These are phyloP conservation scores for Pseudocercospora pini-densiflorae DNA, from an alignment of 2,329 filamentous ascomycete genomes.

Conservation along the genomic window DNA sequence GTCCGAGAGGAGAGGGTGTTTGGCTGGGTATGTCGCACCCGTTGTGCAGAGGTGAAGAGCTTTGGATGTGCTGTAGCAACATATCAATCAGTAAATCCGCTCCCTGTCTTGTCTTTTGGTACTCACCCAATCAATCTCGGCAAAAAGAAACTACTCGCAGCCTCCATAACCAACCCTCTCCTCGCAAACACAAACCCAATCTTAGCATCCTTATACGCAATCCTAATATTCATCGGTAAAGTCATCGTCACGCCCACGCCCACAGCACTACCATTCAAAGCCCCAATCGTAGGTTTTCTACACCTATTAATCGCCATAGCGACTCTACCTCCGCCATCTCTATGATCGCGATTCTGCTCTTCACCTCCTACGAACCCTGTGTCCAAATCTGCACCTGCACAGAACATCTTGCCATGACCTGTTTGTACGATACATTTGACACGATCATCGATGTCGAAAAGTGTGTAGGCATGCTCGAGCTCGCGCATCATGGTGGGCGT, in stretches of 20 bases:
- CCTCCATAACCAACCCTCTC: constrained; percentile 73
- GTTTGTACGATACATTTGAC: constrained; percentile 62
- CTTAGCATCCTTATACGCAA: constrained; percentile 62
- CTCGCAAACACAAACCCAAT: constrained; percentile 76
- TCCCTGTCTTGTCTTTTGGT: neutral
- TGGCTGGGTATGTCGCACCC: constrained; percentile 61
- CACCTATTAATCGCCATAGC: constrained; percentile 61
- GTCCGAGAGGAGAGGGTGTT: constrained; percentile 55
- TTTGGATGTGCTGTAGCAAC: constrained; percentile 48
- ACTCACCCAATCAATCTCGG: constrained; percentile 67
- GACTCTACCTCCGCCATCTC: constrained; percentile 57
- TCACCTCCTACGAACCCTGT: constrained; percentile 53
- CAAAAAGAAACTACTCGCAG: constrained; percentile 72
- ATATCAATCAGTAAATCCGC: constrained; percentile 10
- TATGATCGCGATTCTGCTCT: constrained; percentile 53
- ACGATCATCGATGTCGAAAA: constrained; percentile 59
- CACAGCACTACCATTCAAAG: constrained; percentile 61
- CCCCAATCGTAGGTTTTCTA: constrained; percentile 61
- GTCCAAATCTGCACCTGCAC: constrained; percentile 62
- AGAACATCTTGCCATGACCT: constrained; percentile 57
- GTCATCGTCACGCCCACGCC: constrained; percentile 65
- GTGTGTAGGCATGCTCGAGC: constrained; percentile 58
- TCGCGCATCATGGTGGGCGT: constrained; percentile 67
- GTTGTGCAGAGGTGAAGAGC: constrained; percentile 71
- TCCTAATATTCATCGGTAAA: constrained; percentile 60